Percentiles rank a stretch among this genome's conserved stretches.
phyloP scores from a whole-genome alignment of 148 eudicot species.

The Dysphania ambrosioides region DNA sequence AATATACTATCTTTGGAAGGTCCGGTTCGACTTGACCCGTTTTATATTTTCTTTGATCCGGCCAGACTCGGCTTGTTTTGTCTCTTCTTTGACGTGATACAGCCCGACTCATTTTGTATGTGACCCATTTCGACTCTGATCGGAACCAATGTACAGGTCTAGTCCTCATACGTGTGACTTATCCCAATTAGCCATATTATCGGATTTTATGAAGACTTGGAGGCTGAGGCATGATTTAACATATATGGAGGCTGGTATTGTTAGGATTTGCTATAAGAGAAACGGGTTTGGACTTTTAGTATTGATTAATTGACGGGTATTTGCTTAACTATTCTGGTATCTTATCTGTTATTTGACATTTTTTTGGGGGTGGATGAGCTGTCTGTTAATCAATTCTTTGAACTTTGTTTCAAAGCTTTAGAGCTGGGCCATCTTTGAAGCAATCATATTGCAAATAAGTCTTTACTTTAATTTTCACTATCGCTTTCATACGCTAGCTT shows the following conservation, averaged over 20 bases:
- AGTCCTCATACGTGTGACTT: not conserved
- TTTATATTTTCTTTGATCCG: too few relatives aligned
- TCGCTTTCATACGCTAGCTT: not conserved
- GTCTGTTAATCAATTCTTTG: constrained; percentile 19
- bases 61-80: too few relatives aligned
- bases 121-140: too few relatives aligned
- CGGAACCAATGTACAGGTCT: too few relatives aligned
- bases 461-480: not conserved
- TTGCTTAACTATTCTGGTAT: constrained; percentile 14
- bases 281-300: not conserved
- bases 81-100: too few relatives aligned
- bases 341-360: constrained; percentile 23
- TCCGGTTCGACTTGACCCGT: too few relatives aligned
- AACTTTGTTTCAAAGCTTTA: too few relatives aligned
- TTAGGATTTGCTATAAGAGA: not conserved
- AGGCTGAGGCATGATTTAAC: not conserved
- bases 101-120: too few relatives aligned
- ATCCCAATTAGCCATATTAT: not conserved
- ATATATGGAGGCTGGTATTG: constrained; percentile 7
- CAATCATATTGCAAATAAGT: constrained; percentile 23
- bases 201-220: constrained; percentile 1
- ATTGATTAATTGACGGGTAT: constrained; percentile 11
- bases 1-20: too few relatives aligned
- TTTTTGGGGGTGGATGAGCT: constrained; percentile 18
- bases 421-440: constrained; percentile 10